phyloP scores from a whole-genome alignment of 2,329 filamentous ascomycete genomes.

The Ambrosiella beaveri region DNA sequence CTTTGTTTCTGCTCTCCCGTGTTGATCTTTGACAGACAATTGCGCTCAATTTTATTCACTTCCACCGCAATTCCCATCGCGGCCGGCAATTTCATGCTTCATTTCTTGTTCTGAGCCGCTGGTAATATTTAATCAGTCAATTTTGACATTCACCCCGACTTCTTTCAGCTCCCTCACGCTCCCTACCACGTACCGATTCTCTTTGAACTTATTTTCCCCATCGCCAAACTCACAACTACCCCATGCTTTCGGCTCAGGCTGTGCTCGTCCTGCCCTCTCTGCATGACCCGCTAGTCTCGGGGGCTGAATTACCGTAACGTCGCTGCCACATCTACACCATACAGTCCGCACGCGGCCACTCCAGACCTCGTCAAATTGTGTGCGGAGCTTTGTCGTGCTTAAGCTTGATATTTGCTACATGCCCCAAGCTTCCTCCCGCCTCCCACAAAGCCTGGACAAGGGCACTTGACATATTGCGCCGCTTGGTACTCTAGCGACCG shows the following conservation, averaged over 20 bases:
- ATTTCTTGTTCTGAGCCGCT: no score
- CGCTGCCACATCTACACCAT: not conserved
- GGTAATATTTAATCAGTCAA: no score
- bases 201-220: no score
- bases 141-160: no score
- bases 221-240: no score
- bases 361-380: not conserved
- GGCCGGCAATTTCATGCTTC: no score
- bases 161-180: no score
- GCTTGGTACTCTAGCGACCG: not conserved
- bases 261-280: not conserved
- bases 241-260: not conserved
- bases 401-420: not conserved
- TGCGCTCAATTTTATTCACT: no score
- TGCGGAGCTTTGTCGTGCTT: not conserved
- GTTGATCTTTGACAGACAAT: no score
- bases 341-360: not conserved
- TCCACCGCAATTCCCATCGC: no score
- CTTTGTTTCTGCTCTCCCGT: no score
- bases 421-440: not conserved
- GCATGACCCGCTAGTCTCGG: not conserved
- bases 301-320: not conserved
- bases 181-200: no score
- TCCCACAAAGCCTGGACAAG: not conserved
- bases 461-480: not conserved